Percentiles rank a stretch among this genome's conserved stretches.
Evolutionary conservation across 768 basidiomycete species (phyloP).

Genomic region (Cubamyces sp.): DNA sequence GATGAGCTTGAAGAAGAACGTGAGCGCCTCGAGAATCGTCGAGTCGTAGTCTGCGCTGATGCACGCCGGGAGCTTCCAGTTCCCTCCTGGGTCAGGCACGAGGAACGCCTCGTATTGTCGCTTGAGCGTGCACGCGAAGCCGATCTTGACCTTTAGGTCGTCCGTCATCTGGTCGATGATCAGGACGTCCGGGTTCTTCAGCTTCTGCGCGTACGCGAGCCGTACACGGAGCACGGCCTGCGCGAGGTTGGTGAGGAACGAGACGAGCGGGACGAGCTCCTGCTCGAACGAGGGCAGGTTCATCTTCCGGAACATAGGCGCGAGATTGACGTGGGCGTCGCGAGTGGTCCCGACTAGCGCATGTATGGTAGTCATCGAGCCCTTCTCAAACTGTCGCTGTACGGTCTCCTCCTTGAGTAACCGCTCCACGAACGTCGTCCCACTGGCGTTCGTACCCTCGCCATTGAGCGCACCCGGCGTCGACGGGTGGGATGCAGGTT

Average conservation of each 20-base stretch:
- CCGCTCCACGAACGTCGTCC: conserved; percentile 90
- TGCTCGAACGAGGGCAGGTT: conserved; percentile 90
- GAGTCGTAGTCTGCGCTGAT: conserved; percentile 89
- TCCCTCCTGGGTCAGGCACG: conserved; percentile 80
- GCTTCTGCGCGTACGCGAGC: conserved; percentile 84
- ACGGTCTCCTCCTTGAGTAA: conserved; percentile 96
- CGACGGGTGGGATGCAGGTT: conserved; percentile 68
- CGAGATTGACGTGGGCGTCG: conserved; percentile 82
- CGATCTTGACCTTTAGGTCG: conserved; percentile 88
- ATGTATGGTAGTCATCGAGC: conserved; percentile 85
- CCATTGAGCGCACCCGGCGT: conserved; percentile 31
- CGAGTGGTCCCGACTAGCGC: conserved; percentile 84
- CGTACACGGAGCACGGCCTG: conserved; percentile 90
- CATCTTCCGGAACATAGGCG: conserved; percentile 79
- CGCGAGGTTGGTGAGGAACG: conserved; percentile 95
- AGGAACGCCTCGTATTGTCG: conserved; percentile 93
- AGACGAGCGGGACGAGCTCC: conserved; percentile 88
- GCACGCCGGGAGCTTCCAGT: conserved; percentile 89
- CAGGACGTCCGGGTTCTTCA: conserved; percentile 85
- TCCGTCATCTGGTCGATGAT: conserved; percentile 95
- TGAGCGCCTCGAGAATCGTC: conserved; percentile 84
- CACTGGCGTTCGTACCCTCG: conserved; percentile 56
- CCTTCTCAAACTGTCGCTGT: conserved; percentile 91
- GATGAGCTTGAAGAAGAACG: conserved; percentile 90
- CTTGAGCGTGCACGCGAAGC: conserved; percentile 93